Conservation (phyloP, 75 land plant genomes). For the Pseudotsuga menziesii region DNA sequence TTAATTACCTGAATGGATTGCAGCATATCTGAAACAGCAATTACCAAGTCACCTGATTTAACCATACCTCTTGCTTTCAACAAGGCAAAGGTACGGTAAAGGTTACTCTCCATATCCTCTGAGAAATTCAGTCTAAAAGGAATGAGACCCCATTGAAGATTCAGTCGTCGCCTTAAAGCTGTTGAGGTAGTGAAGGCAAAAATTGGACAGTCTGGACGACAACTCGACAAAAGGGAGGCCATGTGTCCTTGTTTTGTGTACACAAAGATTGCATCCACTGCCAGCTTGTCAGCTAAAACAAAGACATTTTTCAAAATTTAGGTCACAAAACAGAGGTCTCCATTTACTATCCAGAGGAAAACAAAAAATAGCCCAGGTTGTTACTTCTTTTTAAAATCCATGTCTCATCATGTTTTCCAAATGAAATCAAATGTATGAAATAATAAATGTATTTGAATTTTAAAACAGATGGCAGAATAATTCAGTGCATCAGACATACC, state of each 20-base stretch:
- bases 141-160: constrained; percentile 93
- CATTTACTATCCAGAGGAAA: not conserved
- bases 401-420: not conserved
- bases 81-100: constrained; percentile 75
- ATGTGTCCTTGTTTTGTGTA: constrained; percentile 76
- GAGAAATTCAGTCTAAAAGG: constrained; percentile 86
- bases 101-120: constrained; percentile 92
- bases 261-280: constrained; percentile 90
- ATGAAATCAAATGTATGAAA: constrained; percentile 1
- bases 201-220: constrained; percentile 88
- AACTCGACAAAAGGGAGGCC: constrained; percentile 78
- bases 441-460: not conserved
- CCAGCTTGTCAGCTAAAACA: constrained; percentile 82
- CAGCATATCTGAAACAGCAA: constrained; percentile 90
- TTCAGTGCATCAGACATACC: constrained; percentile 38
- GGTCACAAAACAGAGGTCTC: too few species aligned
- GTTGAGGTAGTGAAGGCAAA: constrained; percentile 85
- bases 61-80: constrained; percentile 94
- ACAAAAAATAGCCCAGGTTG: not conserved
- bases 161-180: constrained; percentile 66
- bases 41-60: constrained; percentile 82
- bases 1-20: constrained; percentile 93
- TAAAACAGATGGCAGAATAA: not conserved
- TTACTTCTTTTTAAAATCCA: not conserved
- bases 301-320: not conserved